Base-by-base conservation (phyloP, 139 green algal genomes). In the Picochlorum costavermella region DNA sequence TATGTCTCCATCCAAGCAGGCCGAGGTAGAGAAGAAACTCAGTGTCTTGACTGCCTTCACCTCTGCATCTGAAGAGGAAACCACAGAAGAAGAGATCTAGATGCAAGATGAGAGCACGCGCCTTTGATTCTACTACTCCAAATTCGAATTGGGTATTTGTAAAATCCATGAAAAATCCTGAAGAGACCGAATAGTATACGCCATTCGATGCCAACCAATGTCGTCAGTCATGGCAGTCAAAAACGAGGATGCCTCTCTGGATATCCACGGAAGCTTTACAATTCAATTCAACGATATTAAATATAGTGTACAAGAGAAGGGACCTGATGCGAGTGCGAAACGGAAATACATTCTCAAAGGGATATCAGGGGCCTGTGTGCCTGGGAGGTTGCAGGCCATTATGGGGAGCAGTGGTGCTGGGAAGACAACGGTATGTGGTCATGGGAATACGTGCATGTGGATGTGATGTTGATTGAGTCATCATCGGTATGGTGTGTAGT, bases 371-470 rank as follows among this genome's bases (percentile, higher is more conserved):
- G 48, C 25, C 16, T 74, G 50, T 56, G 40, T n/a, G 6, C 56
- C 50, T 26, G 71, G 72, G 2, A 61, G 74, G 6, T 53, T 90
- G 4, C 56, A 78, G 0, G 70, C 73, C 2, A 74, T 90, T 10
- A 86, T 90, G 83, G 84, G 84, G 2, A 64, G 69, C 5, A 82
- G 68, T 1, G 84, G 84, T 6, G 81, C 83, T 0, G 84, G 84
- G 12, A 91, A 91, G 61, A 85, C 69, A 1, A 90, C 80, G 76
- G 80, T 89, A 56, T 48, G 78, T 50, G 11, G 12, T 46, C 20
- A 23, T 23, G 20, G 20, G 20, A 0, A 23, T 23, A 23, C 20
- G 20, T 23, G 20, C 20, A 23, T 23, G 20, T 23, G 20, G 20
- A 23, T 23, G 20, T 23, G 0, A 23, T 23, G 20, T 23, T 23